These are phyloP conservation scores for Drechslerella coelobrocha DNA, from an alignment of 2,329 filamentous ascomycete species.

Conservation along the genomic window DNA sequence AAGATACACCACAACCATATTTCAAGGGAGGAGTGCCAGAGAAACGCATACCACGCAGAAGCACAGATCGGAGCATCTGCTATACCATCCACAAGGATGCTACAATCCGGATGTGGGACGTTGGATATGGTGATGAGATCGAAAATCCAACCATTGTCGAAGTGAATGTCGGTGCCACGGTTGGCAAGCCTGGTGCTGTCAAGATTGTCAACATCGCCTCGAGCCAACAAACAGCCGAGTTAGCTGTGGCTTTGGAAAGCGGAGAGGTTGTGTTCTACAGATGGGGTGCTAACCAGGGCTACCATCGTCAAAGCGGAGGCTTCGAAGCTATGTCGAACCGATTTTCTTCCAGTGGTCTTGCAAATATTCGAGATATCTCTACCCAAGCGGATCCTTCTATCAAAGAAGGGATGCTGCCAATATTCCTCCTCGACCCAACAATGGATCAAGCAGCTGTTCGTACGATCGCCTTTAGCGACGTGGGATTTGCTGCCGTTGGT, in stretches of 20 bases:
- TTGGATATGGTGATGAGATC: constrained; percentile 88
- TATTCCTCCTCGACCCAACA: constrained; percentile 72
- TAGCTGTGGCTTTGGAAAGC: constrained; percentile 78
- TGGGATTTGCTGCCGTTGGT: constrained; percentile 87
- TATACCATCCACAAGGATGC: constrained; percentile 84
- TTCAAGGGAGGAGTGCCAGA: constrained; percentile 82
- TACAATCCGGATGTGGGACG: constrained; percentile 90
- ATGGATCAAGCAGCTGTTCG: constrained; percentile 83
- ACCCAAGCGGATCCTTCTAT: constrained; percentile 62
- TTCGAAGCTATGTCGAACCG: constrained; percentile 33
- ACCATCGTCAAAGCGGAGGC: constrained; percentile 46
- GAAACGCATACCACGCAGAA: constrained; percentile 73
- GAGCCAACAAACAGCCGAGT: constrained; percentile 75
- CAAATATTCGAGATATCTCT: constrained; percentile 51
- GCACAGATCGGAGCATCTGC: constrained; percentile 82
- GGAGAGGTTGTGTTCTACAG: constrained; percentile 89
- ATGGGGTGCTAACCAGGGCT: constrained; percentile 79
- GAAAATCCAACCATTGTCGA: constrained; percentile 84
- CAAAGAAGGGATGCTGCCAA: constrained; percentile 80
- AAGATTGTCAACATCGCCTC: constrained; percentile 67
- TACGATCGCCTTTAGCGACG: constrained; percentile 81
- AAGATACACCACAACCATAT: constrained; percentile 73
- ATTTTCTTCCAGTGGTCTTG: constrained; percentile 8
- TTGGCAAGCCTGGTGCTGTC: constrained; percentile 79
- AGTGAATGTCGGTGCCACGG: constrained; percentile 81